Evolutionary conservation across 2,329 filamentous ascomycete species (phyloP), one percentile per base, ranked within the genome.

Genomic region (Penicillium sp.): DNA sequence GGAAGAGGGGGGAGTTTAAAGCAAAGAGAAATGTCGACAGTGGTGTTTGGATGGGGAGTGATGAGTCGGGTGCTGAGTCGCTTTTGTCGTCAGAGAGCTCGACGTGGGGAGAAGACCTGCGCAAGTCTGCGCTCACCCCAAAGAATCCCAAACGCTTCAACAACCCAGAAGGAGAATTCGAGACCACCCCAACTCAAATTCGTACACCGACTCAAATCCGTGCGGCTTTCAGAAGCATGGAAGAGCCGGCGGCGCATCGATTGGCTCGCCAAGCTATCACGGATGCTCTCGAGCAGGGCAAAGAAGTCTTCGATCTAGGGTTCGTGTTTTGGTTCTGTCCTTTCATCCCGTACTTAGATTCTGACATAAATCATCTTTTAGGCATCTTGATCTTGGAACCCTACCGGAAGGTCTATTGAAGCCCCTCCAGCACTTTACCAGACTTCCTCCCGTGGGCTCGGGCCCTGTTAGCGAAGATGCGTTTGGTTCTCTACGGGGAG

Each of bases 31-130:
- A 77, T 56, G 65, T 77, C 27, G 77, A 79, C 54, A 77, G 75
- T 63, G 77, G 77, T 54, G 75, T 79, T 10, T 79, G 76, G 71
- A 77, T 79, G 75, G 75, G 71, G 2, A 79, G 76, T 60, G 77
- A 79, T 61, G 74, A 76, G 54, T 73, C 73, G 8, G 66, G 63
- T 3, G 67, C 65, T 2, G 68, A 70, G 6, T 66, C 68, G 38
- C 64, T 71, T 43, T 64, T 73, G 43, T 57, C 65, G 1, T 72
- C 70, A 4, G 71, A 71, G 47, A 62, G 67, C 14, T 64, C 68
- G 14, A 53, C 50, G 11, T 75, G 71, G 63, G 67, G 73, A 21
- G 75, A 77, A 50, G 74, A 77, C 43, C 63, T 75, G 43, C 52
- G 71, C 45, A 60, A 71, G 58, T 64, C 63, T 43, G 62, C 59